Conservation (phyloP, 306 rosid species). For the Medicago truncatula region MtrunA17r5.0-ANR NC_053045.1:62076501-62077000, state of each 20-base stretch:
- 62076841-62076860: constrained; percentile 31
- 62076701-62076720: constrained; percentile 32
- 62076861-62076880: constrained; percentile 38
- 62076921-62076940: constrained; percentile 19
- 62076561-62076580: constrained; percentile 63
- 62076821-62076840: constrained; percentile 2
- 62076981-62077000: not conserved
- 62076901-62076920: constrained; percentile 29
- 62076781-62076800: constrained; percentile 42
- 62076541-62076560: constrained; percentile 59
- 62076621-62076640: constrained; percentile 37
- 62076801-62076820: constrained; percentile 42
- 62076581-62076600: constrained; percentile 50
- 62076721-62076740: constrained; percentile 33
- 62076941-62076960: constrained; percentile 23
- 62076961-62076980: constrained; percentile 23
- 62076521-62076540: not conserved
- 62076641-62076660: not conserved
- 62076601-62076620: constrained; percentile 50
- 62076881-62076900: constrained; percentile 28
- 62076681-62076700: constrained; percentile 52
- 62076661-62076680: constrained; percentile 23
- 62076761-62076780: not conserved
- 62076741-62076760: not conserved
- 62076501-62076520: not conserved